Base-by-base conservation (phyloP, 1,284 basidiomycete species). In the Ceratobasidium sp. region DNA sequence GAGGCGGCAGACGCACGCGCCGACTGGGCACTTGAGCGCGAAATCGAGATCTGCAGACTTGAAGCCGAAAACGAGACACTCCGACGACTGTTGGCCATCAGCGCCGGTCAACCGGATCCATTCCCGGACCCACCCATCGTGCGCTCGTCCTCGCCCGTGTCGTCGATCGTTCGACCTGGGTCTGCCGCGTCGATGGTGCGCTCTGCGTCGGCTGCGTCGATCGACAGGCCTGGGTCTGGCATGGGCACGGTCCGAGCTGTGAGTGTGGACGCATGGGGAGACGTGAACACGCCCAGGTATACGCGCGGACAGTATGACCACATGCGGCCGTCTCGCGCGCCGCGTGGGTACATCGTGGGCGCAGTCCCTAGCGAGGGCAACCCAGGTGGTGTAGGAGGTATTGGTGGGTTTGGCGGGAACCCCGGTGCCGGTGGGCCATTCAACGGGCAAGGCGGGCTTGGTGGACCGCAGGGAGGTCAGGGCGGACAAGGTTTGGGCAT, bases 1-100 rank as follows among this genome's bases (percentile, higher is more conserved):
- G 84, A 84, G 76, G 83, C 83, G 67, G 77, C 80, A 4, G 82
- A 82, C 11, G 83, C 81, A 44, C 83, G 88, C 59, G 85, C 86
- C 29, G 95, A 97, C 84, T 96, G 95, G 93, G 90, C 93, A 0
- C 79, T 92, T 76, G 93, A 95, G 82, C 88, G 96, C 77, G 96
- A 97, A 82, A 86, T 86, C 80, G 95, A 97, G 85, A 93, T 97
- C 76, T 81, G 88, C 46, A 88, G 95, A 51, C 85, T 98, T 49
- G 90, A 93, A 82, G 86, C 85, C 75, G 96, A 97, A 85, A 98
- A 98, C 81, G 88, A 89, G 57, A 86, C 90, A 76, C 85, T 98
- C 68, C 87, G 96, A 75, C 87, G 88, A 81, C 83, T 92, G 83
- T 85, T 97, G 49, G 90, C 89, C 11, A 94, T 97, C 79, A 81